Evolutionary conservation across 805 yeast genomes (phyloP).

Genomic region (Candida boidinii): DNA sequence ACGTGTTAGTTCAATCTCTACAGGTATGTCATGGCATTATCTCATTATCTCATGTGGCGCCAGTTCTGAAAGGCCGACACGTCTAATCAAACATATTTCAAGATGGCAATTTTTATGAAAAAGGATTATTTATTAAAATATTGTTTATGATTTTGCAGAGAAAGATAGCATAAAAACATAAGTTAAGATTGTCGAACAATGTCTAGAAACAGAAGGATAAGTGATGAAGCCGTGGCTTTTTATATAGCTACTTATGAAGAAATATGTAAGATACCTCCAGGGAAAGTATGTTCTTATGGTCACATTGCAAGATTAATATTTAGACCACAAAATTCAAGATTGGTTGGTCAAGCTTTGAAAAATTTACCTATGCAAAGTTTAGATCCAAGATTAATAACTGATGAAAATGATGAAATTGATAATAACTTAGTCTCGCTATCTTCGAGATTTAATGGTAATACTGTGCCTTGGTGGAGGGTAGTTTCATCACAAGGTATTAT

Average conservation of each 20-base stretch:
- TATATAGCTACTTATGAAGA: constrained; percentile 52
- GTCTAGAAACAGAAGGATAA: not conserved
- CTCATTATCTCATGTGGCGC: no score
- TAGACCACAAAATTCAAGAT: constrained; percentile 61
- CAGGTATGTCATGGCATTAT: no score
- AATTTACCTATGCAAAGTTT: constrained; percentile 35
- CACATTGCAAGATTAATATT: constrained; percentile 60
- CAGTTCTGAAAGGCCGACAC: no score
- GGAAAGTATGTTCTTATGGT: constrained; percentile 63
- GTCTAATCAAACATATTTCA: no score
- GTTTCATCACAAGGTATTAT: constrained; percentile 56
- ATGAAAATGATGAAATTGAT: constrained; percentile 15
- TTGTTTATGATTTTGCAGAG: no score
- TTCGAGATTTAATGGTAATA: constrained; percentile 21
- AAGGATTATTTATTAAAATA: no score
- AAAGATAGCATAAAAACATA: no score
- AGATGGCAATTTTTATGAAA: no score
- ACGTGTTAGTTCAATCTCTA: no score
- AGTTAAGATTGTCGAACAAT: not conserved
- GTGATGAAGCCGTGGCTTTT: constrained; percentile 46
- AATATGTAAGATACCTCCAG: constrained; percentile 48
- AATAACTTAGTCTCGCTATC: no score
- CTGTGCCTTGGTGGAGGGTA: constrained; percentile 80
- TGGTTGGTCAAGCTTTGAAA: constrained; percentile 67
- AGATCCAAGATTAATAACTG: no score